Evolutionary conservation across 2,329 filamentous ascomycete species (phyloP), one percentile per base, ranked within the genome.

Genomic region (Penicillium sp.): DNA sequence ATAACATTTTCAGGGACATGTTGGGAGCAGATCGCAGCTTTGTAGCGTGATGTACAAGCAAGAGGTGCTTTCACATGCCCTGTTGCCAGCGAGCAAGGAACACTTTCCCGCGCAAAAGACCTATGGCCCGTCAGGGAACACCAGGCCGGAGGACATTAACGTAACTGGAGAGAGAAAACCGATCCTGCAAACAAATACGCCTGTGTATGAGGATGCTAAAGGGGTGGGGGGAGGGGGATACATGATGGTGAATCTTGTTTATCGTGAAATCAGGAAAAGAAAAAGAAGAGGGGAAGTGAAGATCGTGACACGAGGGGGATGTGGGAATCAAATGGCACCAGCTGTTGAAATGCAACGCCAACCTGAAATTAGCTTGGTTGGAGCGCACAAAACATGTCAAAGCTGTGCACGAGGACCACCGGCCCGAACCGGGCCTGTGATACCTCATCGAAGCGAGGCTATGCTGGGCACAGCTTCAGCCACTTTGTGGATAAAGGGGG

Each of bases 181-280:
- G 56, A 63, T 60, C 60, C 57, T 63, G 61, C 57, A 62, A 64
- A 63, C 55, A 61, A 61, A 57, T 67, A 65, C 68, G 67, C 69
- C 67, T 62, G 65, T 68, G 68, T 69, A 71, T 69, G 67, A 66
- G 59, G 60, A 69, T 69, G 65, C 68, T 69, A 66, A 62, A 53
- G 46, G 47, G 52, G 51, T 50, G 54, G 49, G 47, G 48, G 39
- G 58, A 25, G 22, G 66, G 68, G 68, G 64, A 62, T 74, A 74
- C 72, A 74, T 73, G 72, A 74, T 56, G 67, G 72, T 73, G 72
- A 70, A 74, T 74, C 72, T 73, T 70, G 60, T 68, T 68, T 72
- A 72, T 72, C 71, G 64, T 72, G 60, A 68, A 58, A 61, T 59
- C 62, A 55, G 64, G 63, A 61, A 25, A 25, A 6, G 8, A 43